These are phyloP conservation scores for Atalantia buxifolia DNA, from an alignment of 345 rosid genomes.

Conservation along the genomic window DNA sequence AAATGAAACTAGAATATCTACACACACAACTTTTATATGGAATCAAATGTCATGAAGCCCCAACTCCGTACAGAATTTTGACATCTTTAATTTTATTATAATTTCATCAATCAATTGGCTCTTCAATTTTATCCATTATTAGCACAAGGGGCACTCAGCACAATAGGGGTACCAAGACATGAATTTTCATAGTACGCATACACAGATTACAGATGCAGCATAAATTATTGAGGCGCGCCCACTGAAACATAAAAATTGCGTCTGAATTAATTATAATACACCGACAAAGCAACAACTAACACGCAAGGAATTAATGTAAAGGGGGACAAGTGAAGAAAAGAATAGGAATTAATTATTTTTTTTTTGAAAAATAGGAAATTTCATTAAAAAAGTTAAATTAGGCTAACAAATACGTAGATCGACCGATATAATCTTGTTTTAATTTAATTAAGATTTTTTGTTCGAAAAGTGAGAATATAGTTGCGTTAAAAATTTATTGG, in stretches of 20 bases:
- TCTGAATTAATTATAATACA: neutral
- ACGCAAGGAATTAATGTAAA: neutral
- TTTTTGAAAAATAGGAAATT: too few relatives aligned
- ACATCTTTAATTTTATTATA: too few relatives aligned
- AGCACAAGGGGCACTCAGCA: neutral
- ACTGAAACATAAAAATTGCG: neutral
- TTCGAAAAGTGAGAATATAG: accelerated
- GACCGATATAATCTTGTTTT: accelerated
- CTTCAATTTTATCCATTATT: neutral
- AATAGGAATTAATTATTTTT: too few relatives aligned
- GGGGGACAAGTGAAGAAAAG: neutral
- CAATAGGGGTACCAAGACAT: neutral
- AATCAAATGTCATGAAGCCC: too few relatives aligned
- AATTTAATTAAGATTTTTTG: too few relatives aligned
- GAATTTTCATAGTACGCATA: neutral
- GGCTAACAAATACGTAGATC: too few relatives aligned
- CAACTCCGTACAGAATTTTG: too few relatives aligned
- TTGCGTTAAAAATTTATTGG: too few relatives aligned
- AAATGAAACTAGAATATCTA: too few relatives aligned
- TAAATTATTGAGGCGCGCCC: neutral
- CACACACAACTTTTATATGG: too few relatives aligned
- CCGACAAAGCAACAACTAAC: neutral
- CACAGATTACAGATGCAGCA: neutral
- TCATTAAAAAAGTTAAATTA: too few relatives aligned
- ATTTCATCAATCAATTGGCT: neutral